phyloP scores from a whole-genome alignment of 257 asterid genomes.

The Solanum pennellii region DNA sequence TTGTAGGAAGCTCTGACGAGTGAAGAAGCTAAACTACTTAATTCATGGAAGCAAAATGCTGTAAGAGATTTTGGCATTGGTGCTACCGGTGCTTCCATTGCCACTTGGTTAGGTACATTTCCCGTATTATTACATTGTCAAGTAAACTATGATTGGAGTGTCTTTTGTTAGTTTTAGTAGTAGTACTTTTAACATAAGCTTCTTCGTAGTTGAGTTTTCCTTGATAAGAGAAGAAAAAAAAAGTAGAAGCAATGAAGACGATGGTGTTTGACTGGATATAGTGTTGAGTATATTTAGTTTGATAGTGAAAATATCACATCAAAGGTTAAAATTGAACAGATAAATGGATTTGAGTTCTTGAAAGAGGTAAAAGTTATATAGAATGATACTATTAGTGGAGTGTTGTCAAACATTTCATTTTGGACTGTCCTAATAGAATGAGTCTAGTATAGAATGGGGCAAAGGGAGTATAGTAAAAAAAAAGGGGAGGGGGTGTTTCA shows the following conservation, averaged over 20 bases:
- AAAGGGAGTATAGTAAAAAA: too few species aligned
- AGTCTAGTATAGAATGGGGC: not conserved
- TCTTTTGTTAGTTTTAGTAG: not conserved
- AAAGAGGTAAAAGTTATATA: not conserved
- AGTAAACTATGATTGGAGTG: not conserved
- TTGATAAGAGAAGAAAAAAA: not conserved
- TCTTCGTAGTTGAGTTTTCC: not conserved
- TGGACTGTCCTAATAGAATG: not conserved
- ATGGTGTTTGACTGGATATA: not conserved
- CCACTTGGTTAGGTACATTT: slow-evolving; percentile 51
- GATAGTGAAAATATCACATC: not conserved
- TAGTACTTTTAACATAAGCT: not conserved
- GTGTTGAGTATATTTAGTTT: not conserved
- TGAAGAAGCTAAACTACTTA: slow-evolving; percentile 33
- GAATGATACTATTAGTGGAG: not conserved
- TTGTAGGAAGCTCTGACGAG: slow-evolving; percentile 33
- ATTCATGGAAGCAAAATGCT: slow-evolving; percentile 22
- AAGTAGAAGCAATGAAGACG: not conserved
- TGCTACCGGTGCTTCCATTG: slow-evolving; percentile 17
- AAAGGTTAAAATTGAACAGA: not conserved
- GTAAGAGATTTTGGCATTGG: slow-evolving; percentile 29
- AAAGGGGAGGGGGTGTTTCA: not conserved
- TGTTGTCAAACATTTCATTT: not conserved
- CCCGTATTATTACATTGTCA: not conserved
- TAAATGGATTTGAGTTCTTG: not conserved